A percentile compares a stretch with the other conserved stretches of the same genome.
Evolutionary conservation across 768 basidiomycete genomes (phyloP).

Genomic region (Collybia sordida): DNA sequence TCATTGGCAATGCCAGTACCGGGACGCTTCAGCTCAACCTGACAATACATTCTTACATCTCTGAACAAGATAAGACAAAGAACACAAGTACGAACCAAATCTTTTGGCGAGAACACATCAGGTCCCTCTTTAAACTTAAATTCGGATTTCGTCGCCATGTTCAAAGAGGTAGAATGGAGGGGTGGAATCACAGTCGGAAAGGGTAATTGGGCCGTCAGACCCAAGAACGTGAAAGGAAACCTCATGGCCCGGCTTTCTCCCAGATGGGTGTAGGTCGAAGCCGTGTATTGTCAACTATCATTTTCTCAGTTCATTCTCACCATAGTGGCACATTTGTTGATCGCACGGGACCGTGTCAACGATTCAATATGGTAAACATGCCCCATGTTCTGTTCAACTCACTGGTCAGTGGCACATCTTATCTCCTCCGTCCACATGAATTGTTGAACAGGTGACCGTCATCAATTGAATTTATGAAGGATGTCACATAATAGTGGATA

Average conservation of each 20-base stretch:
- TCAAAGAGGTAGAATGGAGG: slow-evolving; percentile 12
- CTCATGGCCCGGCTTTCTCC: slow-evolving; percentile 37
- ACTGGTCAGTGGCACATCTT: no score
- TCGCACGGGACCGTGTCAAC: slow-evolving; percentile 14
- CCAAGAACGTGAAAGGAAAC: slow-evolving; percentile 53
- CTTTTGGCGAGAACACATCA: slow-evolving; percentile 67
- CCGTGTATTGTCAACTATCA: not conserved
- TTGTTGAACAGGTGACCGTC: not conserved
- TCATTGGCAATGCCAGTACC: slow-evolving; percentile 65
- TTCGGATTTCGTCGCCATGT: slow-evolving; percentile 23
- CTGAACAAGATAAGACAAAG: not conserved
- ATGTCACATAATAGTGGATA: not conserved
- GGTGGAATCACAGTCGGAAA: slow-evolving; percentile 28
- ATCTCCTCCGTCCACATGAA: not conserved
- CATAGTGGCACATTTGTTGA: not conserved
- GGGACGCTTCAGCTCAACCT: slow-evolving; percentile 66
- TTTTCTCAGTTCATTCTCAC: not conserved
- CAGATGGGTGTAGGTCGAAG: not conserved
- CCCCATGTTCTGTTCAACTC: no score
- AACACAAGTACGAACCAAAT: slow-evolving; percentile 40
- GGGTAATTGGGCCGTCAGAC: slow-evolving; percentile 55
- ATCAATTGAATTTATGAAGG: not conserved
- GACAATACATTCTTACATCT: not conserved
- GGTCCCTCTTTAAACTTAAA: slow-evolving; percentile 61
- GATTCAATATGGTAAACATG: not conserved